Base-by-base conservation (phyloP, 306 rosid genomes). In the Cyamopsis tetragonoloba region DNA sequence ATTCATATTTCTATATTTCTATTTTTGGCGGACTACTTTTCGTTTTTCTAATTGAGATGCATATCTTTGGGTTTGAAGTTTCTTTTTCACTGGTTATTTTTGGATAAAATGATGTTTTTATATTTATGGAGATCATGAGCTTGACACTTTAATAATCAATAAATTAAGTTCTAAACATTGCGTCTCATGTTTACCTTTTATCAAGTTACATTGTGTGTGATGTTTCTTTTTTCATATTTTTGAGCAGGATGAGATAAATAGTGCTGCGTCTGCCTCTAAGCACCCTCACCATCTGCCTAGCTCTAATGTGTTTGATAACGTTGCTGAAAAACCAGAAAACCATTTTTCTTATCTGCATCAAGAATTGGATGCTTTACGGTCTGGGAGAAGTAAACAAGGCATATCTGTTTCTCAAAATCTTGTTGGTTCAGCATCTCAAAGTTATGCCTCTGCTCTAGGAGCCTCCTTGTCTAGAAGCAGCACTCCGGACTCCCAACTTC, bases 371-470 rank as follows among this genome's bases (percentile, higher is more conserved):
- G 67, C 79, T 42, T 54, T 85, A 39, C 73, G 71, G 39, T 72
- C 95, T 23, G 80, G 83, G 14, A 80, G 82, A 74, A 93, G 83
- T 77, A 84, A 77, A 54, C 83, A 76, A 48, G 86, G 89, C 30
- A 62, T 82, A 15, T 85, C 97, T 75, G 65, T 66, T 24, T 74
- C 64, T 32, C 88, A 85, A 68, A 90, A 86, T 73, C 73, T 67
- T 24, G 87, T 81, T 22, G 87, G 82, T 31, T 86, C 88, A 19
- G 76, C 85, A 47, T 88, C 98, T 17, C 92, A 82, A 49, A 37
- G 85, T 6, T 93, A 89, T 62, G 98, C 93, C 56, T 91, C 96
- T 30, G 97, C 83, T 15, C 80, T 93, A 46, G 98, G 98, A 42
- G 69, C 90, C 61, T 76, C 98, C 47, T 50, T 89, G 77, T 93